Evolutionary conservation across 805 yeast species (phyloP), one percentile per base, ranked within the genome.

Genomic region (Cyberlindnera lachancei): DNA sequence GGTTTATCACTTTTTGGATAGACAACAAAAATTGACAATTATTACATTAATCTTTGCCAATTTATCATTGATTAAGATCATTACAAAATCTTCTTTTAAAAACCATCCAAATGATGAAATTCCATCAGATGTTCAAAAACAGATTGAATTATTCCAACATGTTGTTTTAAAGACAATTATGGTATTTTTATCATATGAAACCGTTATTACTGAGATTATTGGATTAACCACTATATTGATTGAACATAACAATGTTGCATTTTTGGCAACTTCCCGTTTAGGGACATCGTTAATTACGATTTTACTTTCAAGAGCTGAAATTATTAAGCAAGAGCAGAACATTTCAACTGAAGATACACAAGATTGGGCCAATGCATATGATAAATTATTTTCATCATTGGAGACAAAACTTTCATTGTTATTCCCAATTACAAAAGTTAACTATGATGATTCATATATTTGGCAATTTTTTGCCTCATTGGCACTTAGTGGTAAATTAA

Each of bases 401-500:
- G 92, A 85, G 58, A 82, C 86, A 4, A 75, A 85, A 55, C 68
- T 90, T 36, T 67, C 80, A 1, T 64, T 75, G 13, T 73, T 88
- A 27, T 88, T 90, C 79, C 95, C 96, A 34, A 84, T 90, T 26
- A 64, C 69, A 16, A 46, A 56, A 29, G 50, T 62, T n/a, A 29
- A 42, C 23, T 38, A 40, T 18, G 56, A 51, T 27, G 52, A 48
- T 34, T 44, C 53, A 23, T 87, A 88, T 51, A 86, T 86, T 31
- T 90, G 98, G 98, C 96, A 90, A 62, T 88, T 90, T 53, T 71
- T 90, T 57, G 98, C 98, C 15, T 81, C 95, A 11, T 69, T 90
- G 39, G 90, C 97, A 0, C 65, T 90, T 41, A 90, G 95, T 40
- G 95, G 96, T 42, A 79, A 82, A 53, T 63, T 84, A 46, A 80